Base-by-base conservation (phyloP, 768 basidiomycete species). In the Rossbeevera mucosa region DNA sequence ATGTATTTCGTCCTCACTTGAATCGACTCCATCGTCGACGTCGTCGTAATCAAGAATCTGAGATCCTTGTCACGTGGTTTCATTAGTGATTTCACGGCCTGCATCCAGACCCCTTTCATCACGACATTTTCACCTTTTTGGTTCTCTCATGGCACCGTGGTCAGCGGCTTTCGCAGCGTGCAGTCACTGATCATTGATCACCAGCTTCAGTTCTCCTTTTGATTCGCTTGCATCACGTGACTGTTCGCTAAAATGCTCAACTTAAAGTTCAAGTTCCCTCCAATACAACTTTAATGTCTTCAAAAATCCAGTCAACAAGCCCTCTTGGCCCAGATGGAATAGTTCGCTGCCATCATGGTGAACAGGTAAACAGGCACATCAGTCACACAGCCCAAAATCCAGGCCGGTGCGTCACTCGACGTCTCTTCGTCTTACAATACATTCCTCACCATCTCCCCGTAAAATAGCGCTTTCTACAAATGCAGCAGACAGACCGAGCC, bases 1-100 rank as follows among this genome's bases (percentile, higher is more conserved):
- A 86, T 58, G 59, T 80, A 78, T 49, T 69, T 74, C 44, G 78
- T 77, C 38, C 73, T 64, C 49, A 85, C 75, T 16, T 69, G 60
- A 48, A 82, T 76, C 61, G 50, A 31, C 1, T 30, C 42, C 44
- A 30, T 43, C 54, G 43, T 53, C 38, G 56, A 29, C 51, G 41
- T 51, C 38, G 56, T 36, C 51, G 41, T 52, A 43, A 33, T 49
- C 41, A 46, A 24, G 43, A 22, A 44, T 22, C 24, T 36, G 33
- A 36, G 36, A 38, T 38, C 43, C 43, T 26, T n/a, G 20, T 55
- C 64, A 65, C 64, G 65, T 65, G 64, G 62, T n/a, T n/a, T n/a
- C n/a, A n/a, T n/a, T n/a, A n/a, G 7, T 25, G 25, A 25, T 25
- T 25, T 3, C 3, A 25, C 25, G 33, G n/a, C n/a, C n/a, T 33